Percentiles rank a stretch among this genome's conserved stretches.
Evolutionary conservation across 2,329 filamentous ascomycete genomes (phyloP).

Genomic region (Teratosphaeria nubilosa): DNA sequence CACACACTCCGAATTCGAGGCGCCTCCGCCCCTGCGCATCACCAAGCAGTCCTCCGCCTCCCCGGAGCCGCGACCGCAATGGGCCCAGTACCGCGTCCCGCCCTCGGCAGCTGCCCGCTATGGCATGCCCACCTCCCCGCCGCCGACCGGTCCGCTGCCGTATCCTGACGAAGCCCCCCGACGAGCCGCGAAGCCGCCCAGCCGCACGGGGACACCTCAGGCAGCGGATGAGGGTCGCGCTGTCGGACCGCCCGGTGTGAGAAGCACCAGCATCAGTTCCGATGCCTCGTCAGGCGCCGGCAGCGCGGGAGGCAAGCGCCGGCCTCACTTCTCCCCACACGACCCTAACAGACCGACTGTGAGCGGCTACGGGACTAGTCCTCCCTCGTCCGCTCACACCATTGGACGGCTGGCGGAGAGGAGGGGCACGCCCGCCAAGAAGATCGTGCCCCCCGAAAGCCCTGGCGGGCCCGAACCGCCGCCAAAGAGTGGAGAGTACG

Average conservation of each 20-base stretch:
- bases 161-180: conserved; percentile 21
- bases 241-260: conserved; percentile 7
- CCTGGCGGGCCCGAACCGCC: conserved; percentile 59
- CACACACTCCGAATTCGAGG: conserved; percentile 9
- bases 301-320: conserved; percentile 12
- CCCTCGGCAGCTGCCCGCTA: conserved; percentile 10
- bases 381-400: conserved; percentile 13
- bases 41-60: conserved; percentile 17
- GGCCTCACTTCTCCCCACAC: conserved; percentile 36
- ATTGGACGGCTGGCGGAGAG: conserved; percentile 62
- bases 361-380: conserved; percentile 33
- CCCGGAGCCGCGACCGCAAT: conserved; percentile 20
- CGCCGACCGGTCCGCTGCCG: conserved; percentile 21
- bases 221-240: conserved; percentile 11
- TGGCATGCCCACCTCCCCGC: conserved; percentile 23
- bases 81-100: conserved; percentile 24
- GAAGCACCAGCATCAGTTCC: conserved; percentile 23
- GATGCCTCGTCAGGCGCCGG: conserved; percentile 17
- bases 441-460: conserved; percentile 69
- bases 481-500: conserved; percentile 42
- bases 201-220: conserved; percentile 9
- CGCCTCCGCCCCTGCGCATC: conserved; percentile 23
- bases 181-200: conserved; percentile 5
- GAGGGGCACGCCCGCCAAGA: conserved; percentile 66
- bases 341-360: conserved; percentile 40